Conservation (phyloP, 2,329 filamentous ascomycete species). For the Talaromyces verruculosus region DNA sequence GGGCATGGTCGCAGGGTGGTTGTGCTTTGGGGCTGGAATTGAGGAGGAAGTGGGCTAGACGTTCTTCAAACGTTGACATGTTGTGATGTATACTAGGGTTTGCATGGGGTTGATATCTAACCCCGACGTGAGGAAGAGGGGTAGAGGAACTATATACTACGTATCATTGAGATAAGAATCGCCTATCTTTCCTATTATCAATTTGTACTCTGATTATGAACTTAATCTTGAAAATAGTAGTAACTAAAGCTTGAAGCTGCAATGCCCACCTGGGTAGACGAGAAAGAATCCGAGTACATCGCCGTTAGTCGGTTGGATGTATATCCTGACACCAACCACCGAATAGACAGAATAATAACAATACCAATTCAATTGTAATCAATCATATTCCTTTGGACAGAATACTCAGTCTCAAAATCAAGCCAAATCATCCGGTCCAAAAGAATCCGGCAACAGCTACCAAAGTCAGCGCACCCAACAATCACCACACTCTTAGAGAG, state of each 20-base stretch:
- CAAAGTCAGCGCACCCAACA: not conserved
- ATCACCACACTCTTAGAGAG: not conserved
- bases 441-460: conserved; percentile 21
- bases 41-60: not conserved
- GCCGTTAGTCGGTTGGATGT: not conserved
- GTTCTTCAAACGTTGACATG: not conserved
- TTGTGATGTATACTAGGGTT: not conserved
- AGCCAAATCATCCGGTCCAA: conserved; percentile 21
- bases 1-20: not conserved
- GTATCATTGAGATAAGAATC: not conserved
- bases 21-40: not conserved
- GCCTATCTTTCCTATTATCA: not conserved
- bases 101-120: not conserved
- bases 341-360: not conserved
- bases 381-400: not conserved
- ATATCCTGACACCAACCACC: not conserved
- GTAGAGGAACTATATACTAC: not conserved
- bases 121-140: not conserved
- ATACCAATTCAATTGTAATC: not conserved
- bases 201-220: not conserved
- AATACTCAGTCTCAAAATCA: not conserved
- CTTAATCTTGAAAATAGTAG: not conserved
- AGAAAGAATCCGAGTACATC: conserved; percentile 3
- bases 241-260: not conserved
- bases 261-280: not conserved